Base-by-base conservation (phyloP, 2,329 filamentous ascomycete genomes). In the Aspergillus jensenii region DNA sequence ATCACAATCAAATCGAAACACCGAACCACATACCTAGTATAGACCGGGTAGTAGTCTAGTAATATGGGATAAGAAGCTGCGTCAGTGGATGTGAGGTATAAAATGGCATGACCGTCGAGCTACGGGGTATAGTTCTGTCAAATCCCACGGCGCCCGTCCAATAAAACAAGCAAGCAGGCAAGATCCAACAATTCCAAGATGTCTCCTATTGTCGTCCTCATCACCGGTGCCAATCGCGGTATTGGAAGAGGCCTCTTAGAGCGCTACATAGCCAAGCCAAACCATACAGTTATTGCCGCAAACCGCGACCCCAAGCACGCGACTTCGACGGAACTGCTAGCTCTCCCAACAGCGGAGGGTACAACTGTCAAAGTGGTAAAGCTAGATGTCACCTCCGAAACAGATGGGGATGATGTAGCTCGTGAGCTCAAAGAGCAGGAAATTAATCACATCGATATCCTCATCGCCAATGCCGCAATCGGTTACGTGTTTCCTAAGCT, bases 381-480 rank as follows among this genome's bases (percentile, higher is more conserved):
- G 59, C 66, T 81, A 58, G 80, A 83, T 47, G 70, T 72, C 1
- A 62, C 60, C 3, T 69, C 71, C 3, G 66, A 72, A 7, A 60
- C 66, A 1, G 75, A 78, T 54, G 62, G 77, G 1, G 65, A 60
- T 11, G 62, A 62, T 14, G 76, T 76, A 2, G 67, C 76, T 1
- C 51, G 69, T 25, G 60, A 67, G 3, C 66, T 79, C 0, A 60
- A 68, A 1, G 27, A 52, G 2, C 14, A 21, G 51, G 47, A 64
- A 25, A 77, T 84, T 60, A 63, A 67, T 4, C 67, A 74, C 23
- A 65, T 84, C 2, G 81, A 85, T 59, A 66, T 82, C 6, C 74
- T 85, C 2, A 78, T 85, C 52, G 79, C 81, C 45, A 85, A 84
- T 63, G 81, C 82, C 0, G 82, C 76, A 12, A 76, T 81, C 11